Base-by-base conservation (phyloP, 2,329 filamentous ascomycete species). In the Neopestalotiopsis rosae region DNA sequence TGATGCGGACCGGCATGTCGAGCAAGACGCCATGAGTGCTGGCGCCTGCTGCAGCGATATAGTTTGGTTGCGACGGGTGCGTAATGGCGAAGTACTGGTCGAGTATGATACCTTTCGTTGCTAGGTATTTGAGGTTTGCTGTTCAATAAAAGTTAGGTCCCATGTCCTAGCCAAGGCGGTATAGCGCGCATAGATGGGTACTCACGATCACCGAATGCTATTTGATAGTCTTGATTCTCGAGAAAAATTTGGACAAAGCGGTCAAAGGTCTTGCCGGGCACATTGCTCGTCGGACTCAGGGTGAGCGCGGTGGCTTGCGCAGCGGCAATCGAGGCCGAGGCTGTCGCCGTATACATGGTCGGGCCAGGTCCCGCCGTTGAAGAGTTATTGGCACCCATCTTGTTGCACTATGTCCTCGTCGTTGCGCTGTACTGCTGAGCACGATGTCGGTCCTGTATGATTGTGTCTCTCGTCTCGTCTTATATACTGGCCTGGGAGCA, bases 231-330 rank as follows among this genome's bases (percentile, higher is more conserved):
- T 65, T 89, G 66, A 74, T 90, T 90, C 78, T 90, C 89, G n/a
- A 90, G 79, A 87, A 88, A 91, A 74, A 91, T 87, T 69, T 88
- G 85, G 59, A 88, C 84, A 70, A 90, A 88, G 28, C 88, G 85
- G 74, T 90, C 84, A 73, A 90, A 90, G 0, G 82, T 85, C 69
- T 84, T 82, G n/a, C 89, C 89, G 71, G 82, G 79, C 4, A 89
- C 83, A 71, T 82, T 77, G 69, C 80, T 84, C 58, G 81, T 83
- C 13, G 84, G 82, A 34, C 81, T 81, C 45, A 81, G 73, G 2
- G 85, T 82, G 67, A 77, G 75, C 2, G 83, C 83, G 3, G 84
- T 85, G 6, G 85, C 85, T 56, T 67, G 68, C 28, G 68, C 68
- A 17, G 68, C 68, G 13, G 68, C 68, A 34, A 69, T 52, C 17